Base-by-base conservation (phyloP, 306 rosid species). In the Sindora glabra region DNA sequence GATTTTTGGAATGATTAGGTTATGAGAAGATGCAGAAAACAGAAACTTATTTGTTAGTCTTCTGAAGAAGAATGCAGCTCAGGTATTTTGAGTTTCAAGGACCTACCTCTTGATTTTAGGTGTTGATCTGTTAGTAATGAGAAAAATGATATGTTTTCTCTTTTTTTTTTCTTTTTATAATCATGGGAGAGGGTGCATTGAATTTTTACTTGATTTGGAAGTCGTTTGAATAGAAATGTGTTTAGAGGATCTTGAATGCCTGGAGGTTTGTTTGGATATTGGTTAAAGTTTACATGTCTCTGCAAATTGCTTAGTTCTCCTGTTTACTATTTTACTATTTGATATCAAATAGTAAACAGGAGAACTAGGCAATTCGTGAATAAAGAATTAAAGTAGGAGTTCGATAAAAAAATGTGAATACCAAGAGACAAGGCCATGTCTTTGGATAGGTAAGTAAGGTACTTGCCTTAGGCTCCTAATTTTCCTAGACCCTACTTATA, bases 221-320 rank as follows among this genome's bases (percentile, higher is more conserved):
- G 99, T 71, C 82, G 56, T 27, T 70, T 89, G 78, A 83, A 79
- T 62, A 81, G 99, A 61, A 89, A 84, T 62, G 72, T 62, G 42
- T 84, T 86, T 64, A 73, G 99, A 79, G 97, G 97, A 68, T 89
- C 99, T 42, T 92, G 99, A 97, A 89, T 92, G 96, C 99, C 97
- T 18, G 80, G 61, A 92, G 99, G 99, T 88, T 32, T 65, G 82
- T 84, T 69, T 44, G 69, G 24, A 27, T 51, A 54, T 50, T n/a
- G 13, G 24, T 59, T 72, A 34, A 39, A 32, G 9, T 46, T 54
- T n/a, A n/a, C n/a, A n/a, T n/a, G 56, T 57, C 66, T 21, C 14
- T 36, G 23, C 10, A 32, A 47, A 41, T 23, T 33, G 10, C 15
- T 33, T 22, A 5, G 41, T 1, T 1, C 19, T 44, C 0, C 37